A percentile compares a stretch with the other conserved stretches of the same genome.
phyloP scores from a whole-genome alignment of 2,329 filamentous ascomycete species.

The Samsoniella hepiali region DNA sequence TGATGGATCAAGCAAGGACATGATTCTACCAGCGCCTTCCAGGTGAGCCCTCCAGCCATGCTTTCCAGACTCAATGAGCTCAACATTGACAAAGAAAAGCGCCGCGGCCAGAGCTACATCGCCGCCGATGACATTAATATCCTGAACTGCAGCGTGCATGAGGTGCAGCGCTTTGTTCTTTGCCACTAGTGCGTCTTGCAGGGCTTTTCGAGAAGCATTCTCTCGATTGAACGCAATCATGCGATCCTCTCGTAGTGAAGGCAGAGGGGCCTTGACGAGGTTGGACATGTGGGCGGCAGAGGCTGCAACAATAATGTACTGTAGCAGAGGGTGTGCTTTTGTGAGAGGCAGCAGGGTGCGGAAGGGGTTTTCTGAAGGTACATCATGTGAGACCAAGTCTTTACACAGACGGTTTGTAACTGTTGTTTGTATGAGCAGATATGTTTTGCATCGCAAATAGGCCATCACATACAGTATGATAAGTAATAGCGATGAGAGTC shows the following conservation, averaged over 20 bases:
- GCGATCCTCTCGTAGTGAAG: constrained; percentile 20
- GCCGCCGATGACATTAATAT: constrained; percentile 35
- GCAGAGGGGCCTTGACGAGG: constrained; percentile 34
- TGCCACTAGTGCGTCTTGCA: constrained; percentile 44
- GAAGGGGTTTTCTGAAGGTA: constrained; percentile 44
- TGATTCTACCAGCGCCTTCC: constrained; percentile 43
- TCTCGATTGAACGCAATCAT: constrained; percentile 19
- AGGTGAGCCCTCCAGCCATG: constrained; percentile 47
- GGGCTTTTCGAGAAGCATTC: constrained; percentile 28
- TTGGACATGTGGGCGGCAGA: constrained; percentile 49
- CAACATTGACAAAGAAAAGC: constrained; percentile 49
- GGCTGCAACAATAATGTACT: constrained; percentile 46
- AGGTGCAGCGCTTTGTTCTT: constrained; percentile 44
- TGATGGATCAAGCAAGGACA: constrained; percentile 37
- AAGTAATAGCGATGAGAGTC: constrained; percentile 41
- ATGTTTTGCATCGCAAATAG: neutral
- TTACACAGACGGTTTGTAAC: constrained; percentile 49
- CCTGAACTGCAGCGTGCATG: constrained; percentile 39
- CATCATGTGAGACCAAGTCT: constrained; percentile 49
- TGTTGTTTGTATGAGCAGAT: constrained; percentile 24
- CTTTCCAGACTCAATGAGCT: constrained; percentile 48
- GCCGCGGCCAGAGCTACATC: constrained; percentile 45
- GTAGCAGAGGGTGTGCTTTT: constrained; percentile 39
- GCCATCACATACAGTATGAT: constrained; percentile 36
- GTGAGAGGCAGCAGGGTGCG: constrained; percentile 43